Evolutionary conservation across 768 basidiomycete species (phyloP).

Genomic region (Xerocomellus dryophilus): DNA sequence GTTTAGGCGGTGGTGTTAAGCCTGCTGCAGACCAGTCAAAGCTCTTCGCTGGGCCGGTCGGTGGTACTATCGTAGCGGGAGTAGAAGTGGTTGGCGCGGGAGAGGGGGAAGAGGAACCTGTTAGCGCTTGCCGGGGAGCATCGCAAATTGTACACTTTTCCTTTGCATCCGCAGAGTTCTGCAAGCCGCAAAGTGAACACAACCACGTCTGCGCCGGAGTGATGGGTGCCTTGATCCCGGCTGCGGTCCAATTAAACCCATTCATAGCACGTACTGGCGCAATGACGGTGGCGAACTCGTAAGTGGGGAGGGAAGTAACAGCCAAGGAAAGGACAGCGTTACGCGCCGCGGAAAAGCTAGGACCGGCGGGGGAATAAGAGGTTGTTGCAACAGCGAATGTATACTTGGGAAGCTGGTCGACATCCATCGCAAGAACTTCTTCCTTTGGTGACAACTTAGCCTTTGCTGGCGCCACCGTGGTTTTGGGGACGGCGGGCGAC

Average conservation of each 20-base stretch:
- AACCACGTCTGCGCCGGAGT: conserved; percentile 43
- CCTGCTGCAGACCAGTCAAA: conserved; percentile 44
- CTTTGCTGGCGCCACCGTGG: conserved; percentile 12
- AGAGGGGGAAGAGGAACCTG: conserved; percentile 14
- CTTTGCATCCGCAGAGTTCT: conserved; percentile 35
- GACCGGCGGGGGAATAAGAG: conserved; percentile 16
- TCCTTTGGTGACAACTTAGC: conserved; percentile 28
- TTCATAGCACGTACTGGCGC: conserved; percentile 26
- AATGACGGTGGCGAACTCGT: conserved; percentile 30
- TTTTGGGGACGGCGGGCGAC: neutral
- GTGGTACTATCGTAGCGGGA: neutral
- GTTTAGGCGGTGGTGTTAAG: conserved; percentile 26
- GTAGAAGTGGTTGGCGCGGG: neutral
- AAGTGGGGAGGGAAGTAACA: conserved; percentile 45
- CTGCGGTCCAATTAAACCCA: conserved; percentile 61
- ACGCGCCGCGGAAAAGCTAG: conserved; percentile 24
- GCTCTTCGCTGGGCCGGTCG: conserved; percentile 10
- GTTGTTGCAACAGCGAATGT: conserved; percentile 21
- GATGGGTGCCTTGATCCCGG: conserved; percentile 50
- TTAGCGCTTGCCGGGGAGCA: conserved; percentile 29
- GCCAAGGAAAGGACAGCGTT: conserved; percentile 41
- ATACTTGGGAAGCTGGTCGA: conserved; percentile 37
- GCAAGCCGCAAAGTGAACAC: conserved; percentile 50
- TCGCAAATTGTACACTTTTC: conserved; percentile 50
- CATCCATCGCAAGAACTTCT: conserved; percentile 27